Percentiles rank a stretch among this genome's conserved stretches.
Evolutionary conservation across 1,284 basidiomycete species (phyloP).

Genomic region (Cutaneotrichosporon cavernicola): DNA sequence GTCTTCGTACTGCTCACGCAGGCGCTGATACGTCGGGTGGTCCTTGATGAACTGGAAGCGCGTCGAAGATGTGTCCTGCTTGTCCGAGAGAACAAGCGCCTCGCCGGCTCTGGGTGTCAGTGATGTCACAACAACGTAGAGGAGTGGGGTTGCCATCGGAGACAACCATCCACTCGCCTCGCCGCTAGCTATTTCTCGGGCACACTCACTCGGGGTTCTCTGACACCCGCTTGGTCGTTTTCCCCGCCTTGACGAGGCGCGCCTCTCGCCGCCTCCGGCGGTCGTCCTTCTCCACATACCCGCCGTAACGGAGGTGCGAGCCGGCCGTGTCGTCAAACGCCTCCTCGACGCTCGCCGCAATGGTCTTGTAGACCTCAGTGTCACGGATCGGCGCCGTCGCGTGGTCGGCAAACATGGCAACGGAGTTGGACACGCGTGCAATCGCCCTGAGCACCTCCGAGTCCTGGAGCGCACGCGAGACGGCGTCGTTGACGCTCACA

Average conservation of each 20-base stretch:
- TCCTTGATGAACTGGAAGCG: constrained; percentile 59
- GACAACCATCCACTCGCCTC: neutral
- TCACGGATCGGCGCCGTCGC: constrained; percentile 92
- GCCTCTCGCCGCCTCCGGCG: constrained; percentile 71
- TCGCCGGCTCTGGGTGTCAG: constrained; percentile 68
- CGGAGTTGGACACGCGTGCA: constrained; percentile 71
- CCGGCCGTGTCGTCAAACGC: constrained; percentile 80
- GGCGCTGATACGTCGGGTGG: constrained; percentile 58
- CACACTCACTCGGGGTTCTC: constrained; percentile 73
- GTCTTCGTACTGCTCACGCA: constrained; percentile 76
- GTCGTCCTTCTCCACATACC: constrained; percentile 88
- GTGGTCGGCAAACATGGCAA: constrained; percentile 69
- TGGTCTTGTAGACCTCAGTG: constrained; percentile 88
- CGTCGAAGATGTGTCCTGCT: constrained; percentile 53
- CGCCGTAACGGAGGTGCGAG: constrained; percentile 73
- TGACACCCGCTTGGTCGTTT: constrained; percentile 59
- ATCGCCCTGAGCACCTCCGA: constrained; percentile 78
- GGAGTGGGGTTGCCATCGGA: neutral
- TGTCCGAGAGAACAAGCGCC: constrained; percentile 66
- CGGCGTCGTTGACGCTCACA: constrained; percentile 89
- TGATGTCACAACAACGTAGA: neutral
- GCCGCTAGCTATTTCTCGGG: neutral
- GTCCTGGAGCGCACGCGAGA: constrained; percentile 87
- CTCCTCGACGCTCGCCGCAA: constrained; percentile 85
- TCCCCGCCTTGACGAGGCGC: constrained; percentile 78